These are phyloP conservation scores for Lactarius sanguifluus DNA, from an alignment of 768 basidiomycete species.

Conservation along the genomic window DNA sequence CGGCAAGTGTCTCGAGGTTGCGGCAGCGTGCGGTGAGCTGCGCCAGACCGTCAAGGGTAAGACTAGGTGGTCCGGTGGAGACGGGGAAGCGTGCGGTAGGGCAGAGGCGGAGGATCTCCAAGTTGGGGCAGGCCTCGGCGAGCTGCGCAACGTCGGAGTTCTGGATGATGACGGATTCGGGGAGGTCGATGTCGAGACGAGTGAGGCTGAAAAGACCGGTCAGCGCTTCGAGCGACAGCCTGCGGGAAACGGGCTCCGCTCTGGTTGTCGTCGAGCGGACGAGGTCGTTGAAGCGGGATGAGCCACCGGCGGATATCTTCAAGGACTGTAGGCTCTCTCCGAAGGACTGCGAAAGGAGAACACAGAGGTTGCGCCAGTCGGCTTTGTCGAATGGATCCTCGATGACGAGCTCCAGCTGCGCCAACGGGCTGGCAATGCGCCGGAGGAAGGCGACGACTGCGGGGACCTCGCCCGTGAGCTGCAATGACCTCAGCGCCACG, in stretches of 20 bases:
- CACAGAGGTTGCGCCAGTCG: constrained; percentile 74
- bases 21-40: constrained; percentile 57
- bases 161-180: constrained; percentile 68
- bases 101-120: constrained; percentile 68
- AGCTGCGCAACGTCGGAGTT: constrained; percentile 58
- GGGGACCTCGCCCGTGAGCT: constrained; percentile 66
- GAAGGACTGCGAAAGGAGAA: constrained; percentile 62
- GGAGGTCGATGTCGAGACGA: constrained; percentile 75
- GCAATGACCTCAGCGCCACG: constrained; percentile 54
- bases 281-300: constrained; percentile 78
- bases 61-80: constrained; percentile 49
- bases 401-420: constrained; percentile 70
- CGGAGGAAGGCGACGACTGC: constrained; percentile 72
- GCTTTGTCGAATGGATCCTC: constrained; percentile 74
- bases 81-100: constrained; percentile 65
- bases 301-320: constrained; percentile 61
- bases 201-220: constrained; percentile 51
- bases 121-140: constrained; percentile 60
- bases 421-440: constrained; percentile 63
- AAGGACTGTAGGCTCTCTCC: constrained; percentile 57
- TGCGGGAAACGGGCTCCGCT: constrained; percentile 55
- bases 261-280: constrained; percentile 74
- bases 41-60: constrained; percentile 64
- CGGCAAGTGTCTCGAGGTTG: constrained; percentile 61
- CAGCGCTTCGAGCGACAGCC: constrained; percentile 62